A percentile compares a stretch with the other conserved stretches of the same genome.
Evolutionary conservation across 371 early-diverging fungal genomes (phyloP).

Genomic region (Mucor plumbeus): DNA sequence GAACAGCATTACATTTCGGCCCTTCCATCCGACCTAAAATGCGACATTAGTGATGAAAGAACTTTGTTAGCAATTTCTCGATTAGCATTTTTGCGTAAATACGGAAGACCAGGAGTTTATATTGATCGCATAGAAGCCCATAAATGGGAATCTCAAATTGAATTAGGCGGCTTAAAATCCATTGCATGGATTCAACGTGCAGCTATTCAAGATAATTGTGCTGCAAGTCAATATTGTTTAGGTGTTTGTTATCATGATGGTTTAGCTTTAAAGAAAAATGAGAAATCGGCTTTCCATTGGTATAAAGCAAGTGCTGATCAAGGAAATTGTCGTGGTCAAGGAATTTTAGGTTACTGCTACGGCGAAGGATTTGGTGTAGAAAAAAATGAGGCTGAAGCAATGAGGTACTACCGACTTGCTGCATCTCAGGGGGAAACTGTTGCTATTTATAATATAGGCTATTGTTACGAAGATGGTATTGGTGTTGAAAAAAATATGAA

Average conservation of each 20-base stretch:
- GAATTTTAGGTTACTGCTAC: constrained; percentile 76
- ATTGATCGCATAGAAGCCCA: constrained; percentile 78
- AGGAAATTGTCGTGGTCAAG: constrained; percentile 72
- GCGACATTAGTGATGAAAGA: constrained; percentile 46
- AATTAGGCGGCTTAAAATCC: constrained; percentile 22
- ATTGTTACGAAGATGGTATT: constrained; percentile 85
- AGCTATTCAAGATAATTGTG: constrained; percentile 51
- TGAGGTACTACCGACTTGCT: constrained; percentile 73
- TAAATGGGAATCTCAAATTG: constrained; percentile 58
- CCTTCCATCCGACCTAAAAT: constrained; percentile 43
- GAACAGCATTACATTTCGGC: constrained; percentile 63
- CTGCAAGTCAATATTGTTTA: constrained; percentile 61
- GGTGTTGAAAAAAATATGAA: constrained; percentile 69
- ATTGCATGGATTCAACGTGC: constrained; percentile 63
- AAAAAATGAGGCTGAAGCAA: constrained; percentile 69
- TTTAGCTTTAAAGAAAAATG: constrained; percentile 61
- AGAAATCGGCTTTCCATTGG: constrained; percentile 64
- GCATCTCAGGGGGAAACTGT: constrained; percentile 73
- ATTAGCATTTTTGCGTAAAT: constrained; percentile 74
- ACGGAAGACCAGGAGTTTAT: constrained; percentile 76
- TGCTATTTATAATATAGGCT: constrained; percentile 84
- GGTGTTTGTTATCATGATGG: constrained; percentile 82
- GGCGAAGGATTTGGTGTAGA: constrained; percentile 84
- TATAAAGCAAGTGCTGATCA: constrained; percentile 72
- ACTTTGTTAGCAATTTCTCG: constrained; percentile 66